These are phyloP conservation scores for Pseudoscleropodium purum DNA, from an alignment of 225 moss, liverwort and hornwort genomes.

Conservation along the genomic window DNA sequence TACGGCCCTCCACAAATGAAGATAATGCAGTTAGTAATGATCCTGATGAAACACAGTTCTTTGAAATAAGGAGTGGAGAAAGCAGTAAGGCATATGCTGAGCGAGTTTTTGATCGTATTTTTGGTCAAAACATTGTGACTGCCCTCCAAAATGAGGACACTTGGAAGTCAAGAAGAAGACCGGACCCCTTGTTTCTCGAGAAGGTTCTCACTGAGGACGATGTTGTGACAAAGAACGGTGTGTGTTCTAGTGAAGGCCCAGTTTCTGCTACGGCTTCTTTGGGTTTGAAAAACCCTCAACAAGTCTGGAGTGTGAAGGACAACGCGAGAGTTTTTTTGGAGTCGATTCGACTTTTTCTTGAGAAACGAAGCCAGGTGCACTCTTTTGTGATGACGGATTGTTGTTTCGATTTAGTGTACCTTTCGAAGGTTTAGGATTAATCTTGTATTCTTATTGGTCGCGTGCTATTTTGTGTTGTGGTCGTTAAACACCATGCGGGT, in stretches of 20 bases:
- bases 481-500: neutral
- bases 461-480: neutral
- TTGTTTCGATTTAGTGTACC: neutral
- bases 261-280: slow-evolving; percentile 61
- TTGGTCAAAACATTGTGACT: slow-evolving; percentile 82
- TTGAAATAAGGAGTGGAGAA: slow-evolving; percentile 68
- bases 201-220: slow-evolving; percentile 40
- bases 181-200: slow-evolving; percentile 71
- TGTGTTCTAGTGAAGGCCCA: slow-evolving; percentile 19
- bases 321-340: slow-evolving; percentile 80
- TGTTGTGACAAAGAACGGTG: slow-evolving; percentile 23
- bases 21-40: slow-evolving; percentile 47
- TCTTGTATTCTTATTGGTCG: neutral
- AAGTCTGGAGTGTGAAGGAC: slow-evolving; percentile 73
- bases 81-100: slow-evolving; percentile 54
- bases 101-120: slow-evolving; percentile 84
- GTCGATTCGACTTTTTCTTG: slow-evolving; percentile 58
- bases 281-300: slow-evolving; percentile 79
- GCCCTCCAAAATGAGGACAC: slow-evolving; percentile 92
- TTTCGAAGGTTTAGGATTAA: neutral
- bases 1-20: slow-evolving; percentile 45
- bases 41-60: slow-evolving; percentile 60
- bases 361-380: slow-evolving; percentile 56
- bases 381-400: neutral
- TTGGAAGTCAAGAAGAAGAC: slow-evolving; percentile 85